Evolutionary conservation across 179 eudicot genomes (phyloP).

Genomic region (Silene noctiflora): DNA sequence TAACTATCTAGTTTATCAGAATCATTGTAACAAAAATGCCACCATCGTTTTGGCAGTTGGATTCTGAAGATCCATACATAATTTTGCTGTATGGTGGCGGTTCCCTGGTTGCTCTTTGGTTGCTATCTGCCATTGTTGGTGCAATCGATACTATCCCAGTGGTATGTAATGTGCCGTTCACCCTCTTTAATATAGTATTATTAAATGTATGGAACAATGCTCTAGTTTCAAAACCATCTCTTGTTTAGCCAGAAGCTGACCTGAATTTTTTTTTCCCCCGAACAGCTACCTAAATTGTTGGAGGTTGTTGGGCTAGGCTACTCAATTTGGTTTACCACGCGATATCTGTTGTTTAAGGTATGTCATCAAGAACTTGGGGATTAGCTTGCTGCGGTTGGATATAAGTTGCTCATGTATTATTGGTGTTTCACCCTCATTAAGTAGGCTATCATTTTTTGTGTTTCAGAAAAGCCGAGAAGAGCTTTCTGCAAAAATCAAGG

Average conservation of each 20-base stretch:
- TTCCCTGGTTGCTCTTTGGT: conserved; percentile 50
- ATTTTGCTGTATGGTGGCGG: conserved; percentile 53
- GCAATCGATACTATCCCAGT: conserved; percentile 74
- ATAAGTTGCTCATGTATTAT: not conserved
- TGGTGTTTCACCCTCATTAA: not conserved
- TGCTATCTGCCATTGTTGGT: conserved; percentile 54
- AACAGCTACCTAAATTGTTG: conserved; percentile 65
- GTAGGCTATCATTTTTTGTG: conserved; percentile 2
- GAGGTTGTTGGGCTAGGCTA: conserved; percentile 79
- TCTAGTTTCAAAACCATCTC: not conserved
- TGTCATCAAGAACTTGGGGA: not conserved
- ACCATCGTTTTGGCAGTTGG: conserved; percentile 41
- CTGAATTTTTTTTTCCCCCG: not conserved
- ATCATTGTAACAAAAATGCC: not conserved
- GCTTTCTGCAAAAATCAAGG: conserved; percentile 57
- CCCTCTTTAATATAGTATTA: not conserved
- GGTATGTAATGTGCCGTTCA: conserved; percentile 32
- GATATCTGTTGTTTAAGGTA: conserved; percentile 87
- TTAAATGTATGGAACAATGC: not conserved
- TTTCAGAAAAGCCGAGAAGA: conserved; percentile 66
- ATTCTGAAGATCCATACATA: conserved; percentile 46
- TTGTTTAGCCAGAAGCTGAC: not conserved
- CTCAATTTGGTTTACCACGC: conserved; percentile 73
- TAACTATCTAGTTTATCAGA: not conserved
- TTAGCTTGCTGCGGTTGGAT: not conserved